Evolutionary conservation across 164 flowering plant genomes (phyloP), one percentile per base, ranked within the genome.

Genomic region (Sedum album): DNA sequence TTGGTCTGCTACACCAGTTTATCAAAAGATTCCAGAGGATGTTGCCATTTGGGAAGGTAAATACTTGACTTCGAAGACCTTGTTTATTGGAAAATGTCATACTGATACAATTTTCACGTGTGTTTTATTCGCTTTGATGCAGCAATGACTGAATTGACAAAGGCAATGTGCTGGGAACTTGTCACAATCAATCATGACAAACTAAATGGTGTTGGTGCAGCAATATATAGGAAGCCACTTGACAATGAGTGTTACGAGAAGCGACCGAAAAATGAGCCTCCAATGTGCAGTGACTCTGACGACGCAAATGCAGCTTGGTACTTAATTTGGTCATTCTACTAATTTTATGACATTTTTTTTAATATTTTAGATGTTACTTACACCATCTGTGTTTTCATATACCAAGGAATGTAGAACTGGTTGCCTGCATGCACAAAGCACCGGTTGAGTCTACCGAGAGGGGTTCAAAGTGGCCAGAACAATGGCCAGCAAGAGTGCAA

Each of bases 1-100:
- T 48, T 88, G 96, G 92, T 89, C 96, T 72, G 92, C 96, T 14
- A 89, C 96, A 72, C 96, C 96, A 36, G 89, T 89, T 68, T 90
- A 90, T 73, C 85, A 72, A 60, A 76, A 76, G 74, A 70, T 68
- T 67, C 76, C 73, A 36, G 93, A 82, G 74, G 87, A 86, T 82
- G 82, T 77, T 75, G 85, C 68, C 68, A 89, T 88, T 53, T 88
- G 93, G 96, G 71, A 86, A 69, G 93, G 96, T 23, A 31, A 51
- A 14, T 30, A 30, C 41, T 25, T 53, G 1, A 15, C 15, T 11
- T 23, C 60, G 20, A 6, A 70, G 61, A 30, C 33, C 42, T 66
- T 80, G 39, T 25, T 23, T 65, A 17, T 4, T 31, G 66, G 2
- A 31, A 17, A 18, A 33, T 63, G 38, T 18, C 36, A 30, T 18